Evolutionary conservation across 495 filamentous ascomycete species (phyloP).

Genomic region (Xylaria acuta): DNA sequence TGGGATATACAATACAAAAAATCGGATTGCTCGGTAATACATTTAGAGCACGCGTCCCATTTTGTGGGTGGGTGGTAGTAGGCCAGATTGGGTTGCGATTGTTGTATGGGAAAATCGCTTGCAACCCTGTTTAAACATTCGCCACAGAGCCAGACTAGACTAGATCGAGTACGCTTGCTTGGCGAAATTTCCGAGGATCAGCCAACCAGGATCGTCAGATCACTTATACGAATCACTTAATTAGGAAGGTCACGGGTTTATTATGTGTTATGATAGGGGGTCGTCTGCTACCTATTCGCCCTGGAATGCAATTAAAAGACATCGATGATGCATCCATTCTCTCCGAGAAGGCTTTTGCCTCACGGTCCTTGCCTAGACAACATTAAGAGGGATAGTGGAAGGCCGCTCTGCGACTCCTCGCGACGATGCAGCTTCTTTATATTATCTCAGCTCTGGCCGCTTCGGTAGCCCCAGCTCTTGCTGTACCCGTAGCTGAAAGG

Average conservation of each 20-base stretch:
- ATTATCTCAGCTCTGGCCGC: conserved; percentile 21
- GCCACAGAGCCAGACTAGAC: neutral
- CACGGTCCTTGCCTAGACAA: neutral
- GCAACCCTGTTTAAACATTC: conserved; percentile 1
- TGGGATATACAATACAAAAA: neutral
- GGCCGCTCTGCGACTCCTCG: neutral
- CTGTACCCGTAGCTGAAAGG: conserved; percentile 16
- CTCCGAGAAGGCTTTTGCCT: conserved; percentile 10
- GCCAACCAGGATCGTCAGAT: conserved; percentile 16
- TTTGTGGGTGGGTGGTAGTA: neutral
- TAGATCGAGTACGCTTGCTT: neutral
- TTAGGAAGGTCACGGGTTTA: conserved; percentile 18
- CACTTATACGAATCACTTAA: conserved; percentile 1
- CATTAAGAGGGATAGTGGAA: neutral
- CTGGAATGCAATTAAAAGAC: neutral
- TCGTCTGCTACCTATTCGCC: neutral
- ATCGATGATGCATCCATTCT: neutral
- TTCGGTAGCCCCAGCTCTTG: conserved; percentile 10
- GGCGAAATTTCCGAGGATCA: neutral
- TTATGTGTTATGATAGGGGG: neutral
- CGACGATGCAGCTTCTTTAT: conserved; percentile 28
- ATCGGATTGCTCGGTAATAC: neutral
- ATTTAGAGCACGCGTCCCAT: neutral
- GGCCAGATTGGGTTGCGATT: too few species aligned
- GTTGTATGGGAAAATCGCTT: neutral